Evolutionary conservation across 345 rosid species (phyloP).

Genomic region (Melastoma malabathricum): DNA sequence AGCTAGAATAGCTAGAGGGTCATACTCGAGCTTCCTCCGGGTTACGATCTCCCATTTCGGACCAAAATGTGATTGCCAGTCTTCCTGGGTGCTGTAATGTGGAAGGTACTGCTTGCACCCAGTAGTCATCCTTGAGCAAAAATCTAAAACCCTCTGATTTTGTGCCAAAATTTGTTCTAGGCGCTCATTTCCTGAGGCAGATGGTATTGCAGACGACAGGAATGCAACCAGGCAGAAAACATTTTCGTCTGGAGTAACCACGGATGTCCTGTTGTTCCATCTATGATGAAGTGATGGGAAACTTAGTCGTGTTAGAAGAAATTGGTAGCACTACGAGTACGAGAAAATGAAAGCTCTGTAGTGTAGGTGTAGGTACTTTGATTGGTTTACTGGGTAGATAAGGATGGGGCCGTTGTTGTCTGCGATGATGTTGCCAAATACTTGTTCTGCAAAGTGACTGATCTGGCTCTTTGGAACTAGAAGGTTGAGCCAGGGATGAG

Average conservation of each 20-base stretch:
- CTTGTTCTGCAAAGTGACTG: conserved; percentile 34
- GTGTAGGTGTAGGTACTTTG: conserved; percentile 41
- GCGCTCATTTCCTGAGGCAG: conserved; percentile 41
- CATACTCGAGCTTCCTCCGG: conserved; percentile 51
- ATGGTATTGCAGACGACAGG: conserved; percentile 61
- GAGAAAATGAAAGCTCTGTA: background rate
- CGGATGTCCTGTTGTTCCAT: conserved; percentile 69
- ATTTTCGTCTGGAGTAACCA: conserved; percentile 69
- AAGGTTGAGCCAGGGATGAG: conserved; percentile 96
- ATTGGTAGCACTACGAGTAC: too few relatives aligned
- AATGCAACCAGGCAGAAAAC: conserved; percentile 64
- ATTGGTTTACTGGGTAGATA: conserved; percentile 70
- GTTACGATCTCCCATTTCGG: conserved; percentile 52
- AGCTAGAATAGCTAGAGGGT: conserved; percentile 71
- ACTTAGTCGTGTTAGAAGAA: too few relatives aligned
- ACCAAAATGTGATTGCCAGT: conserved; percentile 79
- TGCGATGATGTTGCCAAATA: conserved; percentile 54
- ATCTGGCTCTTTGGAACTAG: conserved; percentile 60
- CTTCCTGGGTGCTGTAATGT: conserved; percentile 44
- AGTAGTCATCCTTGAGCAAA: conserved; percentile 26
- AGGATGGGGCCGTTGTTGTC: conserved; percentile 80
- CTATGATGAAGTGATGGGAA: too few relatives aligned
- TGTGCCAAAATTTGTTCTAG: conserved; percentile 42
- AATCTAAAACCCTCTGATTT: conserved; percentile 42
- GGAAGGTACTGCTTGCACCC: conserved; percentile 72